These are phyloP conservation scores for Eucalyptus pauciflora DNA, from an alignment of 345 rosid species.

Conservation along the genomic window DNA sequence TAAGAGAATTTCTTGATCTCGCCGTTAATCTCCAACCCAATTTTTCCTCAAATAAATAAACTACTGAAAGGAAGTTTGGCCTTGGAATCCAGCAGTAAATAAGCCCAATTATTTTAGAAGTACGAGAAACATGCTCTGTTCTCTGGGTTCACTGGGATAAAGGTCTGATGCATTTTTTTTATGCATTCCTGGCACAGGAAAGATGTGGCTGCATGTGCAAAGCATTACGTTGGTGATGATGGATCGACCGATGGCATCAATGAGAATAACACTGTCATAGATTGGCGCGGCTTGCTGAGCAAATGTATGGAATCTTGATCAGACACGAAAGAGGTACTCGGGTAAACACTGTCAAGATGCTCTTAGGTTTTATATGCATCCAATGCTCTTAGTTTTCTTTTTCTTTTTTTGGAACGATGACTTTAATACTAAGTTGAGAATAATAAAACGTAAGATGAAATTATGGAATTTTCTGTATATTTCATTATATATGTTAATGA, in stretches of 20 bases:
- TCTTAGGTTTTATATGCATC: not conserved
- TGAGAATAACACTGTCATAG: constrained; percentile 54
- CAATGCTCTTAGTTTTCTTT: no score
- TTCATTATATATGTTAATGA: not conserved
- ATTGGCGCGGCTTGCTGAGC: constrained; percentile 39
- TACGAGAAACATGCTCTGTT: not conserved
- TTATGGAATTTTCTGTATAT: no score
- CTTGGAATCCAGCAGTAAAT: not conserved
- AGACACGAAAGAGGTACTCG: not conserved
- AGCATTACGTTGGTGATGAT: constrained; percentile 89
- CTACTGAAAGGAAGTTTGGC: not conserved
- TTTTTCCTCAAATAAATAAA: not conserved
- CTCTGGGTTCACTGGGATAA: not conserved
- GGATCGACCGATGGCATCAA: constrained; percentile 66
- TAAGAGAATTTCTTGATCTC: not conserved
- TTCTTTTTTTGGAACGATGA: no score
- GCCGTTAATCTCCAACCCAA: not conserved
- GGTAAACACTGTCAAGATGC: not conserved
- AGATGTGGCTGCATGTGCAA: constrained; percentile 86
- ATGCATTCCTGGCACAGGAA: constrained; percentile 17
- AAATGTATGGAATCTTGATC: no score
- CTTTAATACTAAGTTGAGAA: not conserved
- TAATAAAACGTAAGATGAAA: no score
- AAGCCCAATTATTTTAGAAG: not conserved
- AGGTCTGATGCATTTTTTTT: not conserved